phyloP scores from a whole-genome alignment of 805 yeast genomes.

The Saccharomyces paradoxus region DNA sequence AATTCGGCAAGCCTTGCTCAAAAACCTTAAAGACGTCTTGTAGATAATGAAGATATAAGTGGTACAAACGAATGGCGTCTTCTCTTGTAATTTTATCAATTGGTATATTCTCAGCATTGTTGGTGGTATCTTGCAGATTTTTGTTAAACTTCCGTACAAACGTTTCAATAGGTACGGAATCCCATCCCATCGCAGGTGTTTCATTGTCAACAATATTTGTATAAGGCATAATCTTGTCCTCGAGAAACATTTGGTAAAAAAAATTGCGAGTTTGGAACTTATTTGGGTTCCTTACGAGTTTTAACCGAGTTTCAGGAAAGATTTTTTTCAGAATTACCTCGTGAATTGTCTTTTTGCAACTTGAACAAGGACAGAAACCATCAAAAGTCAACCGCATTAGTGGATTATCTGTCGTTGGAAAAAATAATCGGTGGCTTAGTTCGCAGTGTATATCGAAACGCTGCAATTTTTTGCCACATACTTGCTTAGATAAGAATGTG shows the following conservation, averaged over 20 bases:
- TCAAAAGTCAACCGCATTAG: not conserved
- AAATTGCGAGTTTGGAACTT: constrained; percentile 26
- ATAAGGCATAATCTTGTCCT: constrained; percentile 32
- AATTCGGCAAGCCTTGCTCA: constrained; percentile 20
- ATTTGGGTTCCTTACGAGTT: constrained; percentile 11
- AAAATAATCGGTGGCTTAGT: not conserved
- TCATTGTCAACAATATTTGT: constrained; percentile 31
- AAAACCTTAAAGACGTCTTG: constrained; percentile 29
- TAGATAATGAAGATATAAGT: constrained; percentile 30
- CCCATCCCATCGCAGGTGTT: constrained; percentile 32
- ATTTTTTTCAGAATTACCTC: constrained; percentile 24
- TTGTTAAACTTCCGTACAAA: constrained; percentile 2
- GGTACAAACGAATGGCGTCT: constrained; percentile 28
- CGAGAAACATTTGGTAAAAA: constrained; percentile 23
- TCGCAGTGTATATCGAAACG: not conserved
- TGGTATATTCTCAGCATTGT: not conserved
- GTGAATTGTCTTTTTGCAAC: constrained; percentile 20
- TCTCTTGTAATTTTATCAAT: constrained; percentile 8
- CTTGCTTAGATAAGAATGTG: not conserved
- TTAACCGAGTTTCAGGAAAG: constrained; percentile 16
- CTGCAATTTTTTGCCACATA: not conserved
- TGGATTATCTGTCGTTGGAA: not conserved
- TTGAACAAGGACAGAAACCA: constrained; percentile 11
- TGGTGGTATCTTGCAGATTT: not conserved
- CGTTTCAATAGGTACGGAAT: constrained; percentile 21